Base-by-base conservation (phyloP, 805 yeast genomes). In the Hanseniaspora occidentalis region DNA sequence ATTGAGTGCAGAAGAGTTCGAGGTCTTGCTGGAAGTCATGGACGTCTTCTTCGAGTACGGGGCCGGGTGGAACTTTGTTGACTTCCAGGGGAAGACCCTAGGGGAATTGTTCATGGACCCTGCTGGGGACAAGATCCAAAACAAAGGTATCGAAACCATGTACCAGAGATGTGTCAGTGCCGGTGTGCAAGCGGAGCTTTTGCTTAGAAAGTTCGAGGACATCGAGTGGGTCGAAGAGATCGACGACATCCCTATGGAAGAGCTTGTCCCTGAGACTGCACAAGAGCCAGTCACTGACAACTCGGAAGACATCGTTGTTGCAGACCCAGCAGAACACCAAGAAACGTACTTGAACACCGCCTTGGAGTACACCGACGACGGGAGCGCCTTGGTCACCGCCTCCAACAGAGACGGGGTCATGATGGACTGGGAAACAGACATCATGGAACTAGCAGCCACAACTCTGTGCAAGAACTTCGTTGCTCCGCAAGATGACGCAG, bases 371-470 rank as follows among this genome's bases (percentile, higher is more conserved):
- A 62, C 62, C 1, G 69, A 65, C 31, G 79, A 78, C 44, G 33
- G 33, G 18, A 71, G 68, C 39, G 78, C 92, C 0, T 65, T 88
- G 20, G 64, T 84, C 20, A 89, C 96, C 1, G 68, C 74, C 44
- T 79, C 75, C 19, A 65, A 79, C 39, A 67, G 71, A 36, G 96
- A 88, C 52, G 97, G 96, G 14, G 96, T 88, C 2, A 88, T 88
- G 97, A 88, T 88, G 97, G 81, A 80, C 50, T 88, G 97, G 97
- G 97, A 88, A 56, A 69, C 75, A 4, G 73, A 76, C 17, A 66
- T 88, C 42, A 88, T 88, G 97, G 65, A 69, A 39, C 67, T 78
- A 13, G 94, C 94, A 1, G 80, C 94, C 41, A 77, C 81, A 25
- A 64, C 89, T 0, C 56, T 89, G n/a, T 77, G 79, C 54, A 65